Base-by-base conservation (phyloP, 2,329 filamentous ascomycete species). In the Mariannaea sp. region DNA sequence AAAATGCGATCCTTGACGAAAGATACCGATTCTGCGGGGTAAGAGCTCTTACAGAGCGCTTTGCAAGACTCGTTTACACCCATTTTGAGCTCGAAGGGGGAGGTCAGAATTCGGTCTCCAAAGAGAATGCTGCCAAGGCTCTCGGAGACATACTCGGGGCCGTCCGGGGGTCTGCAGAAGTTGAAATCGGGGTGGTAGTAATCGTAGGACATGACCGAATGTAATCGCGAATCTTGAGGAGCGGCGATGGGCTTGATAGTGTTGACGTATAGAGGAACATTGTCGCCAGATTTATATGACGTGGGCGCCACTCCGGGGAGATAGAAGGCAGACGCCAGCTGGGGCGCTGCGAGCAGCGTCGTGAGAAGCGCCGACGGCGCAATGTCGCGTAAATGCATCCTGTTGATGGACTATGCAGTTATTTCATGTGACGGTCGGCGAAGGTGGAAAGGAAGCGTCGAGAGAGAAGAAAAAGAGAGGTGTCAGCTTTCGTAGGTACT, bases 51-150 rank as follows among this genome's bases (percentile, higher is more conserved):
- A 73, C 94, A 99, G 3, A 96, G 79, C 13, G 81, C 73, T 71
- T 93, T 94, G 78, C 94, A 99, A 0, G 86, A 87, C 73, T 97
- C 89, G 70, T 99, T 94, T 58, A 85, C 77, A 49, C 76, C 85
- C 92, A 99, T 97, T 62, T 85, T 83, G 56, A 97, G 78, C 68
- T 96, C 85, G 68, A 96, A 96, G 0, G 93, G 90, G 29, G 93
- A 97, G n/a, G 91, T 96, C 76, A 91, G 91, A 76, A 99, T 99
- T 51, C 94, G 85, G 75, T 99, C 94, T 62, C 94, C 94, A 65
- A 99, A 99, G 45, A 99, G 75, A 69, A 99, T 99, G 78, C 93
- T 97, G 19, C 94, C 94, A 59, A 99, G 74, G 57, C 73, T 74
- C 75, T 97, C 94, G 33, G 90, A 87, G 17, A 96, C 85, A 76